Evolutionary conservation across 208 protist genomes (phyloP), one percentile per base, ranked within the genome.

Genomic region (Zelonia costaricensis): DNA sequence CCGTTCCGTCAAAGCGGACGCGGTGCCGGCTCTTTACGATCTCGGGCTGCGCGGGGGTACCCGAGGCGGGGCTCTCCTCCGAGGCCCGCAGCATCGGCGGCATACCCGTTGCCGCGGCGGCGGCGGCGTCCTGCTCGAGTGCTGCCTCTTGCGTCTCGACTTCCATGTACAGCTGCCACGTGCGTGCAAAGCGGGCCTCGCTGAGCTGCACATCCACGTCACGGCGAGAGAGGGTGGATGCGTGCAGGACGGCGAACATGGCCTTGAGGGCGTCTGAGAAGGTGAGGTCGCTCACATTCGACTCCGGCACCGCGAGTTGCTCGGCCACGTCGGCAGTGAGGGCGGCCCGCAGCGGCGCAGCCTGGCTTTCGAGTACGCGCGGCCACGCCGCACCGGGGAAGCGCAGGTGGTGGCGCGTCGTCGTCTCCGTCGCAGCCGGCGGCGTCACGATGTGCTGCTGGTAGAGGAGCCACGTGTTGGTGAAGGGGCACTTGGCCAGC

Each of bases 241-340:
- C 44, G 66, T 84, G 76, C n/a, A 58, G 46, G 3, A 88, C 60
- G 8, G 39, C 44, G 60, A 88, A 84, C 10, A 62, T 31, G 13
- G 69, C 65, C 0, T 66, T 35, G 16, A 81, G 49, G 0, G 27
- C 18, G 4, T 16, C 27, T 0, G 2, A 48, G 4, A 77, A 65
- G 22, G 39, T 9, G 20, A 77, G 39, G 52, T 68, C 52, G 16
- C 27, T 46, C 15, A 71, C 42, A 38, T 66, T 15, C 9, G 39
- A 31, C 4, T 28, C 12, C 6, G 65, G 60, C 13, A 78, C 39
- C 3, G 28, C 4, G 0, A 78, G 59, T 22, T 58, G 38, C 18
- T 69, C 54, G 12, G 51, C 44, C 9, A 77, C 56, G 42, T 82
- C 76, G 2, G 39, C 43, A 27, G 47, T 30, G 43, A 66, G 25